Evolutionary conservation across 768 basidiomycete species (phyloP).

Genomic region (Tylopilus rubrobrunneus): DNA sequence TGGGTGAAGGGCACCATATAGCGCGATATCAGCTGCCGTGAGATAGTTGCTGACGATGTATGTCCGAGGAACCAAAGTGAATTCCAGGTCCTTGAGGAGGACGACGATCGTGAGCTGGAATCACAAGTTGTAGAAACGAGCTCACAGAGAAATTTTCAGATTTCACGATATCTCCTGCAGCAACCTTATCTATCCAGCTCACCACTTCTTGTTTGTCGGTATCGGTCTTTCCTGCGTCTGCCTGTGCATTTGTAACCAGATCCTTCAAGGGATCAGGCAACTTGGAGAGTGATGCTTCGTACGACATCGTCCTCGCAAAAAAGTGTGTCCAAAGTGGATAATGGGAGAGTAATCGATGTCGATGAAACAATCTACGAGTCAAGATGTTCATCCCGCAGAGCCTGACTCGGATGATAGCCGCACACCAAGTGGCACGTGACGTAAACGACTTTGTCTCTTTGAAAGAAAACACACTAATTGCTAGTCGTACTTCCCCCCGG

Average conservation of each 20-base stretch:
- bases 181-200: slow-evolving; percentile 68
- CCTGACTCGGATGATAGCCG: not conserved
- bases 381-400: slow-evolving; percentile 12
- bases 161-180: slow-evolving; percentile 44
- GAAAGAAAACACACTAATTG: not conserved
- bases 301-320: slow-evolving; percentile 44
- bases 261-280: slow-evolving; percentile 49
- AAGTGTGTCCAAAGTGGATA: slow-evolving; percentile 8
- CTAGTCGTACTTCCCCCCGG: slow-evolving; percentile 29
- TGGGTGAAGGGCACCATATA: slow-evolving; percentile 88
- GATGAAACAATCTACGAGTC: slow-evolving; percentile 21
- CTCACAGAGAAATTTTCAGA: slow-evolving; percentile 49
- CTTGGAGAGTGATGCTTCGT: slow-evolving; percentile 45
- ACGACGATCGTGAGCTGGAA: not conserved
- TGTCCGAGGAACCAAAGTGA: slow-evolving; percentile 68
- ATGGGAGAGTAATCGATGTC: slow-evolving; percentile 19
- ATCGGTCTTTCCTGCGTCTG: slow-evolving; percentile 50
- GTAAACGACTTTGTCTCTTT: not conserved
- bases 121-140: not conserved
- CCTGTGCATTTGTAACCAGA: slow-evolving; percentile 43
- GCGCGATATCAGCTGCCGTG: slow-evolving; percentile 85
- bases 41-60: slow-evolving; percentile 83
- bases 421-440: slow-evolving; percentile 26
- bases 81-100: slow-evolving; percentile 59
- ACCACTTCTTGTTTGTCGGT: slow-evolving; percentile 60